A percentile compares a stretch with the other conserved stretches of the same genome.
phyloP scores from a whole-genome alignment of 371 early-diverging fungal species.

The Massospora cicadina region DNA sequence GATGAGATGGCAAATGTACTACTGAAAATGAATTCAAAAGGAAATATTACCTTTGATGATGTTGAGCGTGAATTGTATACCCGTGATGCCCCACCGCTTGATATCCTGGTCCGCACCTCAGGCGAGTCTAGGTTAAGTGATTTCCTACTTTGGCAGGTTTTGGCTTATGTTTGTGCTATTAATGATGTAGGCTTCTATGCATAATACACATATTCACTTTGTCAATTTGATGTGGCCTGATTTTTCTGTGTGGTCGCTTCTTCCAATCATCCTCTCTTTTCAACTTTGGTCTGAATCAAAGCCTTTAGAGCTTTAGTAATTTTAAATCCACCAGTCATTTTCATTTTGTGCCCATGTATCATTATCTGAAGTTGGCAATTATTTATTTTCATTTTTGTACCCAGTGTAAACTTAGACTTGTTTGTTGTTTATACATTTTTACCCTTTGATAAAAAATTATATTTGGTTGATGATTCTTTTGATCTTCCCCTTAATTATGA shows the following conservation, averaged over 20 bases:
- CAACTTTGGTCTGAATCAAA: constrained; percentile 24
- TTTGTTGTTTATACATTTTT: too few relatives aligned
- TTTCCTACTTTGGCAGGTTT: constrained; percentile 90
- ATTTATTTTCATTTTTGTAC: too few relatives aligned
- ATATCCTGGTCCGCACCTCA: constrained; percentile 92
- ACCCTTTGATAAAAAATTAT: too few relatives aligned
- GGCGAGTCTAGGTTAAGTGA: constrained; percentile 95
- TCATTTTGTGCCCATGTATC: too few relatives aligned
- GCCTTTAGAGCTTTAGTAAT: not conserved
- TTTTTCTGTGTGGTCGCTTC: constrained; percentile 69
- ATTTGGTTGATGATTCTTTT: too few relatives aligned
- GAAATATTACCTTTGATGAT: constrained; percentile 28
- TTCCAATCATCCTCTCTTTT: constrained; percentile 64
- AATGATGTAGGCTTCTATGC: constrained; percentile 20
- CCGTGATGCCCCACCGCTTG: constrained; percentile 53
- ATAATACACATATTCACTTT: constrained; percentile 64
- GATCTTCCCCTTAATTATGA: too few relatives aligned
- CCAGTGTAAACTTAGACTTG: too few relatives aligned
- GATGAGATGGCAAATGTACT: constrained; percentile 62
- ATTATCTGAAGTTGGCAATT: too few relatives aligned
- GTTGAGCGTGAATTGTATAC: constrained; percentile 52
- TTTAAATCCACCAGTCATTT: not conserved
- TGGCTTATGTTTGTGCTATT: not conserved
- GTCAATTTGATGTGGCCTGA: constrained; percentile 86
- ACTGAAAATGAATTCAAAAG: constrained; percentile 25